A percentile compares a stretch with the other conserved stretches of the same genome.
Evolutionary conservation across 2,329 filamentous ascomycete genomes (phyloP).

Genomic region (Davidsoniella australis): DNA sequence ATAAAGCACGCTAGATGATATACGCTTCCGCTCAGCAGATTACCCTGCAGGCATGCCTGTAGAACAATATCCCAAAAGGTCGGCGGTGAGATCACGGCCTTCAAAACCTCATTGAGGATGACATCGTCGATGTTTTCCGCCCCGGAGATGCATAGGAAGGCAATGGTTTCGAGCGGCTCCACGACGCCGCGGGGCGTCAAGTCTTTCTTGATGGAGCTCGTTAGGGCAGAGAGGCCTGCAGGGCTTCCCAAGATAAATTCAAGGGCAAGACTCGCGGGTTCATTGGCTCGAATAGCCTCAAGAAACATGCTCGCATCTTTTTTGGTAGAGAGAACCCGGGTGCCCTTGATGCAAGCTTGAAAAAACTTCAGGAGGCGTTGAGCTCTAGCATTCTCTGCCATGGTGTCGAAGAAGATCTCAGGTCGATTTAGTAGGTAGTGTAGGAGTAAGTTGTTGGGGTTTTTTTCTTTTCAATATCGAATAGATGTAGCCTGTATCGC

Average conservation of each 20-base stretch:
- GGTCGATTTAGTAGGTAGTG: no score
- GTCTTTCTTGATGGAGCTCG: background rate
- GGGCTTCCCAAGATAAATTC: background rate
- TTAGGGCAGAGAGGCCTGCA: background rate
- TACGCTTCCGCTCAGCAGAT: background rate
- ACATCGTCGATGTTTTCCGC: background rate
- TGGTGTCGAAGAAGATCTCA: no score
- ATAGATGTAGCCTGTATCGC: no score
- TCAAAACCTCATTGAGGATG: background rate
- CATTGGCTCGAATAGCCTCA: background rate
- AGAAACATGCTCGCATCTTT: background rate
- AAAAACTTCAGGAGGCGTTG: background rate
- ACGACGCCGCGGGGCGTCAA: background rate
- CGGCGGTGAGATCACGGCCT: background rate
- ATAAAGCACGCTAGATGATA: background rate
- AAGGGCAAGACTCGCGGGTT: background rate
- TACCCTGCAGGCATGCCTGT: background rate
- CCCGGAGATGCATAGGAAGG: background rate
- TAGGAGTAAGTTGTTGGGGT: no score
- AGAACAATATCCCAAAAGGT: constrained; percentile 5
- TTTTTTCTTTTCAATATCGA: no score
- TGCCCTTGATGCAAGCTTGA: background rate
- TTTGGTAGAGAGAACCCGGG: background rate
- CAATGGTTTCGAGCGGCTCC: background rate
- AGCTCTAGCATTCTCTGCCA: no score